phyloP scores from a whole-genome alignment of 306 rosid genomes.

The Biancaea sappan region DNA sequence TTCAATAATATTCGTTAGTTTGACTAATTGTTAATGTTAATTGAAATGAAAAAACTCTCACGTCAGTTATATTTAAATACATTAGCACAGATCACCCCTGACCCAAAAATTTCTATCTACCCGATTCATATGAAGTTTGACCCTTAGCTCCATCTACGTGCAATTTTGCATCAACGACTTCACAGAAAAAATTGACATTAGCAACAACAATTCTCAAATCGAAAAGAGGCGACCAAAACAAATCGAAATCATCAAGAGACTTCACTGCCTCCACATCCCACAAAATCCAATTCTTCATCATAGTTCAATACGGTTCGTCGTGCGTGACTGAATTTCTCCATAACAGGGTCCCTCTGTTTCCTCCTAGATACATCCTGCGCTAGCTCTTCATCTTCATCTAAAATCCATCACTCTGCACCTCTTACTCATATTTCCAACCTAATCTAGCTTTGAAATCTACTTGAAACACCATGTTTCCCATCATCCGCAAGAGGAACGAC shows the following conservation, averaged over 20 bases:
- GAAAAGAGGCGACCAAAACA: slow-evolving; percentile 44
- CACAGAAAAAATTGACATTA: slow-evolving; percentile 35
- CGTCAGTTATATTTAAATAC: no score
- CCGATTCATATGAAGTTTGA: no score
- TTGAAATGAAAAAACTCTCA: no score
- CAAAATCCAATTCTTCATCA: slow-evolving; percentile 62
- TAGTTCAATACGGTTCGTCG: slow-evolving; percentile 51
- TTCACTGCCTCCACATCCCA: slow-evolving; percentile 66
- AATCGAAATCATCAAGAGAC: slow-evolving; percentile 34
- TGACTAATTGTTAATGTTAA: no score
- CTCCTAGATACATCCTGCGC: slow-evolving; percentile 76
- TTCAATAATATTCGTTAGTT: no score
- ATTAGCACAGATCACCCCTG: no score
- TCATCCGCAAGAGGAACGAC: slow-evolving; percentile 60
- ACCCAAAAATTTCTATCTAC: no score
- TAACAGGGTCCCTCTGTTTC: slow-evolving; percentile 78
- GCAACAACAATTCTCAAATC: slow-evolving; percentile 56
- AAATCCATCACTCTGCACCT: slow-evolving; percentile 74
- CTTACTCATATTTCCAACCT: slow-evolving; percentile 61
- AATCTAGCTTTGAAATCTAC: slow-evolving; percentile 13
- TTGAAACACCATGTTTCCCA: slow-evolving; percentile 59
- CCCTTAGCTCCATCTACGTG: no score
- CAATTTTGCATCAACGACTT: no score
- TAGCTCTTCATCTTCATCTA: slow-evolving; percentile 64
- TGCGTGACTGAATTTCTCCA: slow-evolving; percentile 82